Evolutionary conservation across 805 yeast species (phyloP), one percentile per base, ranked within the genome.

Genomic region (Lachancea quebecensis): DNA sequence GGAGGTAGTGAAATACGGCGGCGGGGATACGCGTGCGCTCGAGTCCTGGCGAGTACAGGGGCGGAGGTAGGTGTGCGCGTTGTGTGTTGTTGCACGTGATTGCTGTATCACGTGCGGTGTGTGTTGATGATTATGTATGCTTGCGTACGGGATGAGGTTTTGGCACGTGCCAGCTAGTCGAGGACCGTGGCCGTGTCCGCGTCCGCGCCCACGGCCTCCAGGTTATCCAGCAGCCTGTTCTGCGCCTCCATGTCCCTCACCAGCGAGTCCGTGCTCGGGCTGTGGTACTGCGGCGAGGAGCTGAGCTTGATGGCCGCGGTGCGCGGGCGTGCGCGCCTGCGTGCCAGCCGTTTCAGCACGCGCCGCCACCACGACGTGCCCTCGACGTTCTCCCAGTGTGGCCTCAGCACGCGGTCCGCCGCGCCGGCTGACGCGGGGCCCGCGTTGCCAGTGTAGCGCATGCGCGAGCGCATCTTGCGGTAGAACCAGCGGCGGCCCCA

Each of bases 201-300:
- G 34, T 34, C 42, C 10, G n/a, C 58, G 16, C 57, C 57, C 4
- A 55, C 61, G 2, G 51, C 58, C 44, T 69, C 74, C 25, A 70
- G 49, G 12, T 67, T 62, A 47, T 71, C 75, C 11, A 71, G 36
- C 1, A 71, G 54, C 12, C 67, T 60, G 52, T 70, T 70, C 36
- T 69, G 72, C 9, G 64, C 66, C 35, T 69, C 73, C 51, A 68
- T 61, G 45, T 64, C 68, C 7, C 69, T 61, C 15, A 34, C 40
- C 32, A 44, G 31, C 9, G 47, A 39, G 18, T 44, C 47, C 7
- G 39, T 35, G 37, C 47, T 44, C 30, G 42, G 31, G 32, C 31
- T 35, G 37, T 25, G 41, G 38, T 38, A 33, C 17, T 17, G 33
- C 10, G 50, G 25, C 12, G 52, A 33, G 8, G 50, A 39, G 42